phyloP scores from a whole-genome alignment of 495 filamentous ascomycete species.

The Apiosordaria backusii region DNA sequence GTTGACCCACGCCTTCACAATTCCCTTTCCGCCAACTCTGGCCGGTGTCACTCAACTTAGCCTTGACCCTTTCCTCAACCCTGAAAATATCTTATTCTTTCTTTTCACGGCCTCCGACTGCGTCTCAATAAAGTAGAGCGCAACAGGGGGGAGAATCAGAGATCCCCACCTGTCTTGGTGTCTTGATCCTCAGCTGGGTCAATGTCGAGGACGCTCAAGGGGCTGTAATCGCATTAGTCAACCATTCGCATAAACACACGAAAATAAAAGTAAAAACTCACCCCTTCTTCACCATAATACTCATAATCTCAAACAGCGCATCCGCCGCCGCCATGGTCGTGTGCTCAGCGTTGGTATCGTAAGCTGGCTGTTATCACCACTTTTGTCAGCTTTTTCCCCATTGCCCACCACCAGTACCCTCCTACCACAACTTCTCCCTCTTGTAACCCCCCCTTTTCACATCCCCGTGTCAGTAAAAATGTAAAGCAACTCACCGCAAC shows the following conservation, averaged over 20 bases:
- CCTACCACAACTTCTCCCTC: neutral
- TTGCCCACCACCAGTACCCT: neutral
- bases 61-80: neutral
- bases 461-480: neutral
- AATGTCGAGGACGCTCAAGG: constrained; percentile 19
- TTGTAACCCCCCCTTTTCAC: neutral
- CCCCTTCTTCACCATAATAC: constrained; percentile 70
- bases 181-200: constrained; percentile 6
- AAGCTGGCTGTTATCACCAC: constrained; percentile 58
- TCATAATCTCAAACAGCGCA: constrained; percentile 81
- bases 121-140: too few relatives aligned
- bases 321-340: constrained; percentile 83
- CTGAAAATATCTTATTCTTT: neutral
- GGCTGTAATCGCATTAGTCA: constrained; percentile 12
- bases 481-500: constrained; percentile 58
- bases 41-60: neutral
- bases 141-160: neutral
- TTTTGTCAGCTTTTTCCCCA: constrained; percentile 10
- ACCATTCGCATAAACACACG: neutral
- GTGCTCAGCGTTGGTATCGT: constrained; percentile 82
- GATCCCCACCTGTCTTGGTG: neutral
- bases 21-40: neutral
- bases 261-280: neutral
- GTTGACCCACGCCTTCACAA: too few relatives aligned
- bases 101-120: too few relatives aligned